Evolutionary conservation across 345 rosid genomes (phyloP), one percentile per base, ranked within the genome.

Genomic region (Ceriops decandra): DNA sequence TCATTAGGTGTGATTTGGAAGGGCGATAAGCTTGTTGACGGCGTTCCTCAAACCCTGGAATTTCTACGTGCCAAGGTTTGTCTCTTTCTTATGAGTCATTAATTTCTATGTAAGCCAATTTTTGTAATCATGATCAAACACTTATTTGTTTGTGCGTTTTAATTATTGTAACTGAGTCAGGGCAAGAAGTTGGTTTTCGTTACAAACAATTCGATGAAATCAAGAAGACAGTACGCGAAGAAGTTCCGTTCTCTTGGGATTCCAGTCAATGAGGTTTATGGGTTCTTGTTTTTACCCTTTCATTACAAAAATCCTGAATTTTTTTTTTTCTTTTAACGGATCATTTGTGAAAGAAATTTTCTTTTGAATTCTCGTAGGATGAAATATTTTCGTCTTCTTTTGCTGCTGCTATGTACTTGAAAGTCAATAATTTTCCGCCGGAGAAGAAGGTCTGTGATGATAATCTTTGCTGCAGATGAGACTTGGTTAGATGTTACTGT

Each of bases 381-480:
- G 97, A 93, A 81, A 91, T 93, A 47, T 87, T 91, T 69, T 88
- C 97, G 6, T 93, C 98, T 1, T 91, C 97, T 7, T 93, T 89
- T 62, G 96, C 96, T 1, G 95, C 96, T 11, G 97, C 96, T 52
- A 91, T 89, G 97, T 89, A 83, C 79, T 82, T 93, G 79, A 93
- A 91, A 63, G 74, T 86, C 68, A 88, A 85, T 72, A 75, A 86
- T 42, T 93, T 93, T 65, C 93, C 96, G 13, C 74, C 60, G 33
- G 80, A 89, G 58, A 91, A 88, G 80, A 93, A 89, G 97, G 97
- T 93, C 20, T 21, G 46, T 67, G 57, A 8, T 60, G 6, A 57
- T 42, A 27, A 24, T 56, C 16, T 56, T 16, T 56, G 30, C 7
- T 56, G 17, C 17, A 42, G 49, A 42, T 42, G 49, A 38, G 47